A percentile compares a stretch with the other conserved stretches of the same genome.
Evolutionary conservation across 2,329 filamentous ascomycete species (phyloP).

Genomic region (Plectosphaerella plurivora): DNA sequence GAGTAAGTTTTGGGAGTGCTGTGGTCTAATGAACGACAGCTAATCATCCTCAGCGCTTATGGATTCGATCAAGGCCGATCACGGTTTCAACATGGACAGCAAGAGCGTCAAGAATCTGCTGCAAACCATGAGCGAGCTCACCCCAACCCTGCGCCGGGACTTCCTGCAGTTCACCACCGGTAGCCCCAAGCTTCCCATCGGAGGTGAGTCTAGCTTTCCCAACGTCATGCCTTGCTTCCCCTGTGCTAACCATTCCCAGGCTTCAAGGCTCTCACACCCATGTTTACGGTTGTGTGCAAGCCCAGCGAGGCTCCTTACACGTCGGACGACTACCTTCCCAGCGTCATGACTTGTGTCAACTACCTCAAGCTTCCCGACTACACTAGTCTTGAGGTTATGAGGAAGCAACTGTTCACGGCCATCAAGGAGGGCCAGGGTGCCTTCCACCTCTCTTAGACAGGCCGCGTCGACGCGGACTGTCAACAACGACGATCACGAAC

Average conservation of each 20-base stretch:
- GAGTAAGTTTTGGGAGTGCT: conserved; percentile 56
- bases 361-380: conserved; percentile 98
- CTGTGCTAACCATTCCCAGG: conserved; percentile 50
- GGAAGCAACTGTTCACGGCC: conserved; percentile 73
- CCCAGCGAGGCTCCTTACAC: conserved; percentile 92
- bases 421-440: conserved; percentile 96
- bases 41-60: conserved; percentile 64
- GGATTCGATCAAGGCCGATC: conserved; percentile 98
- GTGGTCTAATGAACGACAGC: conserved; percentile 3
- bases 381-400: conserved; percentile 70
- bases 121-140: conserved; percentile 89
- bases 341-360: conserved; percentile 99
- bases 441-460: conserved; percentile 79
- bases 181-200: conserved; percentile 95
- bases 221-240: neutral
- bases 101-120: conserved; percentile 89
- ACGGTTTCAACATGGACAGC: conserved; percentile 98
- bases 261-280: conserved; percentile 93
- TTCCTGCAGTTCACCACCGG: conserved; percentile 98
- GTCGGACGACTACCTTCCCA: conserved; percentile 96
- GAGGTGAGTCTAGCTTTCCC: conserved; percentile 58
- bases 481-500: neutral
- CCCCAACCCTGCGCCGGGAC: conserved; percentile 70
- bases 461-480: neutral
- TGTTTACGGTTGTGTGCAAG: conserved; percentile 99